Evolutionary conservation across 2,329 filamentous ascomycete species (phyloP).

Genomic region (Cladosporium sp.): DNA sequence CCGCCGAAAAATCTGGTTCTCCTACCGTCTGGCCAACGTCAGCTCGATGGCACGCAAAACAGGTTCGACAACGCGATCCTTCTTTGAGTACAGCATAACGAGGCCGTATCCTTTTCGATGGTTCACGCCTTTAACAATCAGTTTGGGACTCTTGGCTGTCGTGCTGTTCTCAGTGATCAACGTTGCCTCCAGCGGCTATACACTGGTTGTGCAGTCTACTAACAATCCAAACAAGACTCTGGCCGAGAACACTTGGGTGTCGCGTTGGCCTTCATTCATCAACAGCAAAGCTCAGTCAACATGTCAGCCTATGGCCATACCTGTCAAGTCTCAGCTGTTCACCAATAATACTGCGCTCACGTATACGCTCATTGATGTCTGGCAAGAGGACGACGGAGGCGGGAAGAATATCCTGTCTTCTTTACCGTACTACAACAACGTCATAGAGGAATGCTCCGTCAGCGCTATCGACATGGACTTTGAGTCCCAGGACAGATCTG

Average conservation of each 20-base stretch:
- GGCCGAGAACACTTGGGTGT: not conserved
- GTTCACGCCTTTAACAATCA: too few relatives aligned
- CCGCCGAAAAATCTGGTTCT: too few relatives aligned
- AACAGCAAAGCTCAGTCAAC: conserved; percentile 12
- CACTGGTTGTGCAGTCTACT: conserved; percentile 6
- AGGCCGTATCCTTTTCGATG: too few relatives aligned
- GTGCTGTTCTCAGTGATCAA: conserved; percentile 17
- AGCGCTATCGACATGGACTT: conserved; percentile 2
- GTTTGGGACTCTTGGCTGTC: not conserved
- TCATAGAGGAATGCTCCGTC: conserved; percentile 13
- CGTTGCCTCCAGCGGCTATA: conserved; percentile 13
- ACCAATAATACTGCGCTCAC: conserved; percentile 17
- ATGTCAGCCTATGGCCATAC: conserved; percentile 13
- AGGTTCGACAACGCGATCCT: too few relatives aligned
- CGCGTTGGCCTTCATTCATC: conserved; percentile 11
- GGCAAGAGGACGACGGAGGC: conserved; percentile 1
- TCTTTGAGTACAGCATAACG: too few relatives aligned
- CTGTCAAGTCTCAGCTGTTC: conserved; percentile 11
- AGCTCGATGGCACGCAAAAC: too few relatives aligned
- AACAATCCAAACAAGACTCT: conserved; percentile 14
- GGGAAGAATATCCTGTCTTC: conserved; percentile 4
- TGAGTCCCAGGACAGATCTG: conserved; percentile 10
- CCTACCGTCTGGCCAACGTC: too few relatives aligned
- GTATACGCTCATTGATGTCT: conserved; percentile 15
- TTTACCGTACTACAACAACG: conserved; percentile 15